A percentile compares a stretch with the other conserved stretches of the same genome.
Conservation (phyloP, 176 grass and related monocot genomes). For the Oryza meridionalis region DNA sequence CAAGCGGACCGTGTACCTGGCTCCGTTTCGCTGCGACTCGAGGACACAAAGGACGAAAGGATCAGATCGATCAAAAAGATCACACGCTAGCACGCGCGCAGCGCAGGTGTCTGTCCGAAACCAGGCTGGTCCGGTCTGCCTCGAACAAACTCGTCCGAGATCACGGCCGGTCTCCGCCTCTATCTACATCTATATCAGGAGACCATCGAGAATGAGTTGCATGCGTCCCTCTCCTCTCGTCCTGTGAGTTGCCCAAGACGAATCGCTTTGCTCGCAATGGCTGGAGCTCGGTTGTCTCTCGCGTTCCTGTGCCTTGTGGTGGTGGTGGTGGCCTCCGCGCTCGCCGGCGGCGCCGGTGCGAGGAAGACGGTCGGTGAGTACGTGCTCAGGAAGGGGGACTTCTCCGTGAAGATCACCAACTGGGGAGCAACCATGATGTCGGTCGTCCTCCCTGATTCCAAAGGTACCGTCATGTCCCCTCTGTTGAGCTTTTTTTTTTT, state of each 20-base stretch:
- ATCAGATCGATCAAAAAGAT: too few relatives aligned
- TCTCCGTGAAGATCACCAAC: constrained; percentile 80
- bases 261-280: constrained; percentile 31
- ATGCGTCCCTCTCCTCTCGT: not conserved
- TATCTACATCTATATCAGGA: not conserved
- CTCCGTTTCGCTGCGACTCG: not conserved
- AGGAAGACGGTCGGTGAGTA: constrained; percentile 68
- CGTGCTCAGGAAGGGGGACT: constrained; percentile 67
- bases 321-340: constrained; percentile 1
- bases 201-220: not conserved
- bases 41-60: too few relatives aligned
- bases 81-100: not conserved
- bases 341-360: constrained; percentile 22
- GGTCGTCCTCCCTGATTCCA: constrained; percentile 68
- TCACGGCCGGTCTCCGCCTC: too few relatives aligned
- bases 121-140: not conserved
- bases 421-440: constrained; percentile 74
- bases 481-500: not conserved
- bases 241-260: not conserved
- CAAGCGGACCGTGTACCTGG: not conserved
- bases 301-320: constrained; percentile 40
- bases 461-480: constrained; percentile 33
- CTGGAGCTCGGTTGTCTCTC: constrained; percentile 38
- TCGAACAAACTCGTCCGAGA: too few relatives aligned
- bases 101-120: too few relatives aligned